Evolutionary conservation across 176 grass and related monocot species (phyloP).

Genomic region (Aegilops longissima): DNA sequence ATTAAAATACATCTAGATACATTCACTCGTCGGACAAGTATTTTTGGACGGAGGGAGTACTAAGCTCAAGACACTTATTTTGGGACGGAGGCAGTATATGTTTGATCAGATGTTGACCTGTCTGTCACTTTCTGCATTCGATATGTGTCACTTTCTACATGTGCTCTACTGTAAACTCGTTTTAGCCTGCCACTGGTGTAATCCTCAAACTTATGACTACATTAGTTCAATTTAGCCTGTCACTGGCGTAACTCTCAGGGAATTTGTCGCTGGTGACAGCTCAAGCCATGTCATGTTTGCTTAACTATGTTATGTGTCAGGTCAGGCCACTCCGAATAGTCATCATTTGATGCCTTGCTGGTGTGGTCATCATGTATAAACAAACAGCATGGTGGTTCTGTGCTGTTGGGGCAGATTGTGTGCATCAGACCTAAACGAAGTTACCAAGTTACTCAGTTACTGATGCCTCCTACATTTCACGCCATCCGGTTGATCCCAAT

Average conservation of each 20-base stretch:
- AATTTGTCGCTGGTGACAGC: neutral
- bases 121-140: neutral
- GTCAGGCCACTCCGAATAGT: neutral
- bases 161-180: neutral
- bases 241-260: neutral
- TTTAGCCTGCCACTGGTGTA: neutral
- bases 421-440: no score
- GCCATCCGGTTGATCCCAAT: neutral
- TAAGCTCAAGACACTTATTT: no score
- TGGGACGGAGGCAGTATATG: neutral
- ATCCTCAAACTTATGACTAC: neutral
- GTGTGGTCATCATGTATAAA: neutral
- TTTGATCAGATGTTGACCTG: neutral
- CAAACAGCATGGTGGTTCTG: neutral
- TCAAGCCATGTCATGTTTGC: neutral
- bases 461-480: neutral
- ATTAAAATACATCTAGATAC: no score
- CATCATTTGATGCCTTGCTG: neutral
- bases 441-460: no score
- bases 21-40: no score
- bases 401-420: neutral
- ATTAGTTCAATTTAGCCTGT: neutral
- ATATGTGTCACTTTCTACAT: neutral
- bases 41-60: no score
- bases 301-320: neutral